Evolutionary conservation across 495 filamentous ascomycete genomes (phyloP), one percentile per base, ranked within the genome.

Genomic region (Viridothelium virens): DNA sequence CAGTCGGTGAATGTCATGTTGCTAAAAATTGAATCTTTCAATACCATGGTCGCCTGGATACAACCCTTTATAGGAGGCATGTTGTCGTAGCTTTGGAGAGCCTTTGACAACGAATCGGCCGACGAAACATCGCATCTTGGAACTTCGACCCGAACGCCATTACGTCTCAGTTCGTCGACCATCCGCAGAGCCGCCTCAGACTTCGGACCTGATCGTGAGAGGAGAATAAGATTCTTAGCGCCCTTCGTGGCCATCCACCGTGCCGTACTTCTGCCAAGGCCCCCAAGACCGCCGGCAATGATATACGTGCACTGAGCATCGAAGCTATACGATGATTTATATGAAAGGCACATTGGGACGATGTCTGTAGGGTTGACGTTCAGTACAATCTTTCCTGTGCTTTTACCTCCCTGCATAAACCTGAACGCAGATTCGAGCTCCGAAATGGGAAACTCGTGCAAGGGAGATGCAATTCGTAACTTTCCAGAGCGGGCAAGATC

Each of bases 361-460:
- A 67, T 36, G 46, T 62, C 59, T 38, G 76, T 65, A 5, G 66
- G 64, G 25, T 69, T 65, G 0, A 77, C 75, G 18, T 78, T 73
- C 12, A 89, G 72, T 11, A 87, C 80, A 12, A 85, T 69, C 72
- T 89, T 89, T 2, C 86, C 86, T 14, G 79, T 71, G 4, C 80
- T 72, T 41, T 80, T 82, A 36, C 82, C 84, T 14, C 75, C 71
- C 68, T 87, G 85, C 61, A 89, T 73, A 4, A 75, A 70, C 65
- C 84, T 81, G 71, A 89, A 84, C 0, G 86, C 86, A 3, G 74
- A 68, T 48, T 80, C 75, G n/a, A 81, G 70, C 10, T 84, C 71
- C 0, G 74, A 70, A 7, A 80, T 71, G 4, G 74, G 70, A 18
- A 16, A 53, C 18, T 53, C 48, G 9, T 18, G 48, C 11, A 11